Percentiles rank a stretch among this genome's conserved stretches.
Conservation (phyloP, 306 rosid genomes). For the Echinosophora koreensis region DNA sequence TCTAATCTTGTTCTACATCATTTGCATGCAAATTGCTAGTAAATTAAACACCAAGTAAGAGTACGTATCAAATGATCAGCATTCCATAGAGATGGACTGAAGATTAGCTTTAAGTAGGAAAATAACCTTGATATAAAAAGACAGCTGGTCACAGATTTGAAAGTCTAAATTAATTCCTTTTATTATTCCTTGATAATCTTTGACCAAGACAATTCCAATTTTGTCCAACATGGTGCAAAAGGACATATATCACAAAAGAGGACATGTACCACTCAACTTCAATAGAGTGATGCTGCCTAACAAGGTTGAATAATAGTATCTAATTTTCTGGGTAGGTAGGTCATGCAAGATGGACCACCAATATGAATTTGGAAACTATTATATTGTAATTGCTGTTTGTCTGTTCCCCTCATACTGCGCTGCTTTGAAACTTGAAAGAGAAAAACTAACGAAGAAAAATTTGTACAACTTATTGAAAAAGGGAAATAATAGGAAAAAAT, state of each 20-base stretch:
- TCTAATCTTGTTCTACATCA: not conserved
- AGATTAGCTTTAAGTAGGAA: too few relatives aligned
- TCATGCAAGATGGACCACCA: conserved; percentile 7
- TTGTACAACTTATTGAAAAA: not conserved
- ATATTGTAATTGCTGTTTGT: not conserved
- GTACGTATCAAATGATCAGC: too few relatives aligned
- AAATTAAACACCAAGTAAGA: not conserved
- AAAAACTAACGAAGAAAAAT: not conserved
- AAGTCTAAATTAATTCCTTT: not conserved
- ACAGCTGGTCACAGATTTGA: not conserved
- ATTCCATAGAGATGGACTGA: too few relatives aligned
- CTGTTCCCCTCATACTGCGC: not conserved
- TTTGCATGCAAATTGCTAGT: not conserved
- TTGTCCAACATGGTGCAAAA: not conserved
- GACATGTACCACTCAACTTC: not conserved
- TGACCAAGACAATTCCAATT: not conserved
- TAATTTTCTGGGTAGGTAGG: conserved; percentile 35
- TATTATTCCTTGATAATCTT: not conserved
- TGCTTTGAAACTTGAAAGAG: conserved; percentile 36
- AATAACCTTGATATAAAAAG: too few relatives aligned
- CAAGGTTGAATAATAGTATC: conserved; percentile 27
- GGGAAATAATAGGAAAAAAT: not conserved
- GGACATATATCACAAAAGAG: not conserved
- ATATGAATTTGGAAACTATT: not conserved
- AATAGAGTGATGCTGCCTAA: not conserved